phyloP scores from a whole-genome alignment of 306 rosid species.

The Elaeagnus macrophylla region DNA sequence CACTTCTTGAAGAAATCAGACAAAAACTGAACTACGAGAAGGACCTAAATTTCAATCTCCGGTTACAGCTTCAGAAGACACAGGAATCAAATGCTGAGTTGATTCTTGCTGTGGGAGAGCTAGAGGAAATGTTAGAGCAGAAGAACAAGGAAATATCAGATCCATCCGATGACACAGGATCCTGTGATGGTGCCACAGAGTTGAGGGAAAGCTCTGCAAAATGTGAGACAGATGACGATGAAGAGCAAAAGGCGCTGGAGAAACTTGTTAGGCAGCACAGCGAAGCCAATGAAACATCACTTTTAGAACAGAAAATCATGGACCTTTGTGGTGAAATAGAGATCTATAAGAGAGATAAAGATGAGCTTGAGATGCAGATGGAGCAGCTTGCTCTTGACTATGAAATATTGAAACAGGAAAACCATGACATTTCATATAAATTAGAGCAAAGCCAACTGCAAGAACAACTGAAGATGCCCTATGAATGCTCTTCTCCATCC shows the following conservation, averaged over 20 bases:
- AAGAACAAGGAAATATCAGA: conserved; percentile 35
- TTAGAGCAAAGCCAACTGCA: conserved; percentile 84
- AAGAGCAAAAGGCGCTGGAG: conserved; percentile 73
- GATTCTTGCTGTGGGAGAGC: conserved; percentile 71
- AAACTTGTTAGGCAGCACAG: conserved; percentile 52
- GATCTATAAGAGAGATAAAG: conserved; percentile 75
- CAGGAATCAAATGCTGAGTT: conserved; percentile 85
- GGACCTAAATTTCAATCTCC: conserved; percentile 61
- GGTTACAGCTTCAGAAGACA: conserved; percentile 71
- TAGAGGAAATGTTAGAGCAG: conserved; percentile 78
- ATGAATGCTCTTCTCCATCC: conserved; percentile 63
- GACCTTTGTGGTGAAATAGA: conserved; percentile 81
- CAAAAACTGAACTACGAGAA: conserved; percentile 73
- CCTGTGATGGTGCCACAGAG: conserved; percentile 23
- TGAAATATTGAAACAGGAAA: conserved; percentile 95
- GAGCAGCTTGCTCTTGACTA: conserved; percentile 98
- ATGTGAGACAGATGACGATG: conserved; percentile 47
- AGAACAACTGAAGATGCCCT: conserved; percentile 71
- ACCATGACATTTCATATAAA: conserved; percentile 63
- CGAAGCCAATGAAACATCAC: conserved; percentile 39
- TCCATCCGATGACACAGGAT: conserved; percentile 4
- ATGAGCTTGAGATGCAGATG: conserved; percentile 89
- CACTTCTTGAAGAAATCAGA: conserved; percentile 69
- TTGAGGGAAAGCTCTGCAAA: conserved; percentile 27
- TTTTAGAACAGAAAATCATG: conserved; percentile 56